These are phyloP conservation scores for Zymoseptoria crescenta DNA, from an alignment of 2,329 filamentous ascomycete genomes.

Conservation along the genomic window DNA sequence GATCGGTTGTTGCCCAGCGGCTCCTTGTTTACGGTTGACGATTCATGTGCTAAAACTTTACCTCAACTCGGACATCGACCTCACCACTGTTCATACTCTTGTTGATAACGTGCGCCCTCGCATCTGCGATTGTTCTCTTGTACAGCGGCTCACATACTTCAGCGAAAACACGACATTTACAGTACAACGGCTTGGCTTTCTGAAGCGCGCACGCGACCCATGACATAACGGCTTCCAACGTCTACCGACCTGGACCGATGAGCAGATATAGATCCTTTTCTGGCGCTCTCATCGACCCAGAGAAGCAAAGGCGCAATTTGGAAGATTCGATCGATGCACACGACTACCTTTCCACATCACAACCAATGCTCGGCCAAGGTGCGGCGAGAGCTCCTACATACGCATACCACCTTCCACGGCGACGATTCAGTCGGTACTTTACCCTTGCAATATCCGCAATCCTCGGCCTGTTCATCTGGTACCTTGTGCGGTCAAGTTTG, in stretches of 20 bases:
- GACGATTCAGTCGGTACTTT: slow-evolving; percentile 70
- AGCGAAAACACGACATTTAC: not conserved
- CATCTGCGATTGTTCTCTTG: not conserved
- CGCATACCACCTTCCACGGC: slow-evolving; percentile 29
- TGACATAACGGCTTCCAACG: not conserved
- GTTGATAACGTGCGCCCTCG: not conserved
- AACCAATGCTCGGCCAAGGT: slow-evolving; percentile 26
- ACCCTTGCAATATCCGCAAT: slow-evolving; percentile 62
- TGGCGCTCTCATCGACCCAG: slow-evolving; percentile 28
- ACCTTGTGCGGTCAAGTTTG: slow-evolving; percentile 49
- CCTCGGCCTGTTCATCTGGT: slow-evolving; percentile 69
- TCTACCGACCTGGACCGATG: not conserved
- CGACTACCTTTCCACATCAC: slow-evolving; percentile 25
- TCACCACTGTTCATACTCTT: not conserved
- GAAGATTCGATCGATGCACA: slow-evolving; percentile 21
- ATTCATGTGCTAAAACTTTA: not conserved
- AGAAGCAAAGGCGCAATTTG: slow-evolving; percentile 31
- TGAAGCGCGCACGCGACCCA: not conserved
- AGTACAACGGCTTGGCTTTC: not conserved
- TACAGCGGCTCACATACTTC: not conserved
- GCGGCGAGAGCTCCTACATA: slow-evolving; percentile 20
- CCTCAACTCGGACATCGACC: not conserved
- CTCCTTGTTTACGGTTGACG: not conserved
- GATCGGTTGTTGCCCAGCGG: not conserved
- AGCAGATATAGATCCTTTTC: slow-evolving; percentile 28